These are phyloP conservation scores for Yarrowia sp. DNA, from an alignment of 805 yeast species.

Conservation along the genomic window DNA sequence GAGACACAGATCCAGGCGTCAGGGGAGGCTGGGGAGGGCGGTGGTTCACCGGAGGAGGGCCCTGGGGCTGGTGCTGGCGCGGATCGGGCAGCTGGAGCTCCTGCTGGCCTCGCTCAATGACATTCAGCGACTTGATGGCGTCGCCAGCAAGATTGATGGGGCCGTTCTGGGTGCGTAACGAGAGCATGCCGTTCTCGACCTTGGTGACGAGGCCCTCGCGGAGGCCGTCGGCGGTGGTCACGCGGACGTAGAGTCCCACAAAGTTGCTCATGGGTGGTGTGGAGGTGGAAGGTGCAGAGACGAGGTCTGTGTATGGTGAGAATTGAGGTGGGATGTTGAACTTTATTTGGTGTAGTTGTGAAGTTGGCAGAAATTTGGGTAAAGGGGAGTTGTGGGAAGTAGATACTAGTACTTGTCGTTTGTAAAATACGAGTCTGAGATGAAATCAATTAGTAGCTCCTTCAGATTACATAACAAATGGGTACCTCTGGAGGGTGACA, in stretches of 20 bases:
- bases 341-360: not conserved
- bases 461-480: no score
- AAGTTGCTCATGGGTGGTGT: slow-evolving; percentile 13
- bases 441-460: no score
- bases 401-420: no score
- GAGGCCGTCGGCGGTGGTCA: slow-evolving; percentile 22
- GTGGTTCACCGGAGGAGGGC: not conserved
- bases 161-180: slow-evolving; percentile 14
- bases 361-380: not conserved
- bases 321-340: slow-evolving; percentile 3
- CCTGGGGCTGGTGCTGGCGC: not conserved
- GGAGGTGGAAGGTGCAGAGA: not conserved
- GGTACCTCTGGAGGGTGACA: no score
- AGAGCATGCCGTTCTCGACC: slow-evolving; percentile 21
- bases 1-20: not conserved
- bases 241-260: slow-evolving; percentile 26
- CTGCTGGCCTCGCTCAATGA: not conserved
- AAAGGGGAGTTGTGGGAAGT: no score
- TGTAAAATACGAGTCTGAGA: no score
- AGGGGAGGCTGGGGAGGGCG: not conserved
- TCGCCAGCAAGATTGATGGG: slow-evolving; percentile 6
- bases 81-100: slow-evolving; percentile 13
- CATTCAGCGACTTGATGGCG: slow-evolving; percentile 16
- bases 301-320: not conserved
- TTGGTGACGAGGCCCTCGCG: slow-evolving; percentile 22